Evolutionary conservation across 441 rosid species (phyloP).

Genomic region (Jatropha podagrica): DNA sequence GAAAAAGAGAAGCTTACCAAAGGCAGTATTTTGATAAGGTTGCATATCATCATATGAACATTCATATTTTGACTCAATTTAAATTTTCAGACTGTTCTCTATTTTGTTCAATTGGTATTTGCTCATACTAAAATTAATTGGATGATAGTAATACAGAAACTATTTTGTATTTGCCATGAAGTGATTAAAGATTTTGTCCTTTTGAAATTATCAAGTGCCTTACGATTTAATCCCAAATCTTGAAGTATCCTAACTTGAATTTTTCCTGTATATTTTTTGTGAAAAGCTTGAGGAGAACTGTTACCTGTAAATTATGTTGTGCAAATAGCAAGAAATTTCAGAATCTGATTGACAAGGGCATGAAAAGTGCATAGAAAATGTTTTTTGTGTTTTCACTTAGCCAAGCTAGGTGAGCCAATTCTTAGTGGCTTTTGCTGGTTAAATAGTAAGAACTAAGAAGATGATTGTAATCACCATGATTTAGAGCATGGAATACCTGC

Average conservation of each 20-base stretch:
- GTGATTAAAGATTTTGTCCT: neutral
- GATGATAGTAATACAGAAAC: neutral
- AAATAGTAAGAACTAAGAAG: neutral
- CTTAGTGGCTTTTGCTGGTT: neutral
- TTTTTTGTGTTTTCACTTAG: neutral
- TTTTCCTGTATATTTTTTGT: neutral
- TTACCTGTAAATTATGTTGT: neutral
- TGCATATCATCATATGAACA: too few species aligned
- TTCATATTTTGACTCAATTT: too few species aligned
- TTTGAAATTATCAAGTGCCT: neutral
- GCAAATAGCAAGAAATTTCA: neutral
- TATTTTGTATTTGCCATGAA: neutral
- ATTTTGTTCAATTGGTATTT: neutral
- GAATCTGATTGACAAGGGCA: neutral
- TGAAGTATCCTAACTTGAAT: neutral
- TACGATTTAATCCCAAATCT: neutral
- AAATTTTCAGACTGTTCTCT: neutral
- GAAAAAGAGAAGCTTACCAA: too few species aligned
- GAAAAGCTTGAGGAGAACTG: neutral
- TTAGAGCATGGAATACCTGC: neutral
- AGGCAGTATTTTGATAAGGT: too few species aligned
- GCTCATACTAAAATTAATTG: neutral
- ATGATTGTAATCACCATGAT: neutral
- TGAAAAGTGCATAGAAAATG: neutral
- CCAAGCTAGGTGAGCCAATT: neutral